Conservation (phyloP, 148 eudicot genomes). For the Pharnaceum exiguum region DNA sequence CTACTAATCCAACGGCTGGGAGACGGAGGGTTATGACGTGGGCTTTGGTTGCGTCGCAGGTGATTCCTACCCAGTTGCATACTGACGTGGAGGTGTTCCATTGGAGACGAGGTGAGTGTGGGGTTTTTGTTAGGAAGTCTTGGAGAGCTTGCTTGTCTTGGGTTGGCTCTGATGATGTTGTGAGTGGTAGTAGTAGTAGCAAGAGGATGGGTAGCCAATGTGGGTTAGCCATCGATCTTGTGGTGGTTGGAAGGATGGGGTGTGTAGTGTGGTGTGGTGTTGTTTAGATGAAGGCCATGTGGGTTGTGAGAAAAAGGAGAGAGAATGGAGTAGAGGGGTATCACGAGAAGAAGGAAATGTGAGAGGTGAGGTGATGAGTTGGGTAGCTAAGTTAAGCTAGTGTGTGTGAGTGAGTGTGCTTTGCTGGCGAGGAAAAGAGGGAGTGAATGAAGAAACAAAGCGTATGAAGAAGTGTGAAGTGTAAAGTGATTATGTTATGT, state of each 20-base stretch:
- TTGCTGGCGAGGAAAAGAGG: slow-evolving; percentile 12
- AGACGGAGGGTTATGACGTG: slow-evolving; percentile 48
- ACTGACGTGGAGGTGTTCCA: slow-evolving; percentile 59
- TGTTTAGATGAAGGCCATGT: too few species aligned
- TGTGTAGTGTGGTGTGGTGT: too few species aligned
- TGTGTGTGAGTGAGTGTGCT: neutral
- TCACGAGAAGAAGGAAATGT: slow-evolving; percentile 19
- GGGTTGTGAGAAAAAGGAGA: neutral
- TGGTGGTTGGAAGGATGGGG: too few species aligned
- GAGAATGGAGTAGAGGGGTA: slow-evolving; percentile 2
- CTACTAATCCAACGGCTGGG: slow-evolving; percentile 67
- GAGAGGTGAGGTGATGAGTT: neutral
- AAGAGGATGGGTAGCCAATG: neutral
- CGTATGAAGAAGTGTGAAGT: too few species aligned
- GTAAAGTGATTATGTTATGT: too few species aligned
- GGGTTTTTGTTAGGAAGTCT: slow-evolving; percentile 43
- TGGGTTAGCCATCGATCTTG: neutral
- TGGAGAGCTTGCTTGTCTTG: slow-evolving; percentile 69
- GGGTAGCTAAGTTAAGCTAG: neutral
- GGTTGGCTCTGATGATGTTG: slow-evolving; percentile 55
- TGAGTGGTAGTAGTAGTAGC: neutral
- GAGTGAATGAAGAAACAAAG: neutral
- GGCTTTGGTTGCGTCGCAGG: slow-evolving; percentile 42
- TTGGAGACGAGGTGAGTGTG: slow-evolving; percentile 46
- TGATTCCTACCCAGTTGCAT: slow-evolving; percentile 73